phyloP scores from a whole-genome alignment of 2,329 filamentous ascomycete species.

The Xylogone sp. region DNA sequence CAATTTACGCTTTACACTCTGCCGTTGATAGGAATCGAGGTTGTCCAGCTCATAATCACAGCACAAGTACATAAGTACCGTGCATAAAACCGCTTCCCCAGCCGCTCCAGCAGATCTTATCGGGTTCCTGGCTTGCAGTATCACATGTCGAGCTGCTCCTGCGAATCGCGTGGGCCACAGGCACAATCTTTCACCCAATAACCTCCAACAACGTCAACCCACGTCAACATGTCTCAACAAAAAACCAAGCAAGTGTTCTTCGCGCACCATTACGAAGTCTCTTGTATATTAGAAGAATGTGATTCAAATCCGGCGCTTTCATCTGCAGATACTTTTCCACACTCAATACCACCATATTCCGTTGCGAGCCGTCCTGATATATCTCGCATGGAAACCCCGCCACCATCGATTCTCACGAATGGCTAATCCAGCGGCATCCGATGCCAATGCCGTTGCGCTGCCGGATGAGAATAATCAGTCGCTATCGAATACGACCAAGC shows the following conservation, averaged over 20 bases:
- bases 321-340: background rate
- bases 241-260: too few species aligned
- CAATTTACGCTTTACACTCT: too few species aligned
- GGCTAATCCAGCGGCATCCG: background rate
- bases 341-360: too few species aligned
- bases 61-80: too few species aligned
- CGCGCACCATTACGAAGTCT: too few species aligned
- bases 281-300: background rate
- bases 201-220: background rate
- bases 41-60: too few species aligned
- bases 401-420: background rate
- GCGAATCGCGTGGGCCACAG: slow-evolving; percentile 6
- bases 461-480: slow-evolving; percentile 18
- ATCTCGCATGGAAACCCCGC: slow-evolving; percentile 3
- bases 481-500: background rate
- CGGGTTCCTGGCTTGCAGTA: slow-evolving; percentile 3
- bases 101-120: too few species aligned
- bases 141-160: slow-evolving; percentile 21
- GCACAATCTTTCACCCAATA: background rate
- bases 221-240: background rate
- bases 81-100: too few species aligned
- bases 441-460: slow-evolving; percentile 15
- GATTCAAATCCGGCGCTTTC: background rate
- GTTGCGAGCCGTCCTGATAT: background rate
- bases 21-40: too few species aligned